Conservation (phyloP, 441 rosid genomes). For the Rhodomyrtus psidioides region DNA sequence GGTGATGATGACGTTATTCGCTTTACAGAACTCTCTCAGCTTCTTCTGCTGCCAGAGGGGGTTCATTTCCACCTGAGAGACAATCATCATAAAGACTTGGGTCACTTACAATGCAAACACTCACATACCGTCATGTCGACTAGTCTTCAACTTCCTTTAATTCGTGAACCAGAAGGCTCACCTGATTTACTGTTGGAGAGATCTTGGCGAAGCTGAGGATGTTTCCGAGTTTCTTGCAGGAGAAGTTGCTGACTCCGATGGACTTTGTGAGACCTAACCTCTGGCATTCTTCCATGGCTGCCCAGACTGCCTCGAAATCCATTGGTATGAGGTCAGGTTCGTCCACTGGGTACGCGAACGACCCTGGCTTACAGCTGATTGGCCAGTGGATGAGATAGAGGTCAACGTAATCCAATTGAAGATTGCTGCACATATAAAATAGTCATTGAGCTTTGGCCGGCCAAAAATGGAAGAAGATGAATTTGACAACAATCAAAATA, state of each 20-base stretch:
- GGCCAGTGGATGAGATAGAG: slow-evolving; percentile 11
- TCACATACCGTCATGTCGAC: neutral
- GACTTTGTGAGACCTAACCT: slow-evolving; percentile 8
- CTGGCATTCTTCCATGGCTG: slow-evolving; percentile 14
- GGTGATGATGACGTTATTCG: neutral
- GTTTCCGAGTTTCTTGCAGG: neutral
- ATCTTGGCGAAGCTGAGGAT: neutral
- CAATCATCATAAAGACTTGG: neutral
- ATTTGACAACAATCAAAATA: neutral
- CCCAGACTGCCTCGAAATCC: slow-evolving; percentile 4
- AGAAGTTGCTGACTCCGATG: slow-evolving; percentile 11
- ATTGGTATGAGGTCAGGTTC: neutral
- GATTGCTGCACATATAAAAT: neutral
- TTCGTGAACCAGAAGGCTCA: neutral
- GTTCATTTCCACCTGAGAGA: slow-evolving; percentile 8
- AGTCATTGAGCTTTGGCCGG: neutral
- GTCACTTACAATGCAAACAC: neutral
- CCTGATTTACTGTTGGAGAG: slow-evolving; percentile 10
- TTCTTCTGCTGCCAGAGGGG: slow-evolving; percentile 7
- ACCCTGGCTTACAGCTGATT: neutral
- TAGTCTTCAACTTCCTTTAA: neutral
- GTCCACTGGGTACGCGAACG: neutral
- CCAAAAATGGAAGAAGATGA: neutral
- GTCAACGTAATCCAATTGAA: slow-evolving; percentile 3
- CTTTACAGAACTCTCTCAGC: neutral